Conservation (phyloP, 495 filamentous ascomycete species). For the Neurospora sp. region DNA sequence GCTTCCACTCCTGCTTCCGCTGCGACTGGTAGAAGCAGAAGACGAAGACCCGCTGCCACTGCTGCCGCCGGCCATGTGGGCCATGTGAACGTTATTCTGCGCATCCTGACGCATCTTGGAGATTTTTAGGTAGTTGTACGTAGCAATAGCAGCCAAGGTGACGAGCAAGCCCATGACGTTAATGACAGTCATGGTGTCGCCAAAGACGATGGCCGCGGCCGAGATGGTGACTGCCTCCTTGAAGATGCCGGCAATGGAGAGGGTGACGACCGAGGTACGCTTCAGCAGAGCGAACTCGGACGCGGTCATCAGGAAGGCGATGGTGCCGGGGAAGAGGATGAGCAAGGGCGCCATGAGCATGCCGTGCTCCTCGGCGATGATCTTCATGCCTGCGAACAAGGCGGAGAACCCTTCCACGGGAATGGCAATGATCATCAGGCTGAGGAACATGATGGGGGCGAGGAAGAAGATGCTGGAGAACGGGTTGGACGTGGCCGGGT, state of each 20-base stretch:
- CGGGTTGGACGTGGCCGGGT: slow-evolving; percentile 92
- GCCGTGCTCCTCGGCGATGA: slow-evolving; percentile 60
- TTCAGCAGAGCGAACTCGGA: slow-evolving; percentile 93
- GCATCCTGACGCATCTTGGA: slow-evolving; percentile 74
- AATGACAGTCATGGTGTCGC: slow-evolving; percentile 79
- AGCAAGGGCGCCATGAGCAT: slow-evolving; percentile 42
- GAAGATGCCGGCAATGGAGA: slow-evolving; percentile 96
- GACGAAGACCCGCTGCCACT: slow-evolving; percentile 2
- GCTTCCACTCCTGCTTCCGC: slow-evolving; percentile 1
- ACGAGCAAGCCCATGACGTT: slow-evolving; percentile 83
- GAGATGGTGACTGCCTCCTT: slow-evolving; percentile 97
- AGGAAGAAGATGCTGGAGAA: slow-evolving; percentile 97
- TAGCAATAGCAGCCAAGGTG: slow-evolving; percentile 74
- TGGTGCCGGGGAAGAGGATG: slow-evolving; percentile 77
- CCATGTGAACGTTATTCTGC: slow-evolving; percentile 30
- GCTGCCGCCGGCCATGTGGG: slow-evolving; percentile 8
- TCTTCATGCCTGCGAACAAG: slow-evolving; percentile 51
- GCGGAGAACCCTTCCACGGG: slow-evolving; percentile 70
- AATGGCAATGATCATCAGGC: slow-evolving; percentile 68
- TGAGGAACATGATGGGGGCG: slow-evolving; percentile 89
- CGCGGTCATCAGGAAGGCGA: slow-evolving; percentile 94
- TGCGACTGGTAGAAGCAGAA: not conserved
- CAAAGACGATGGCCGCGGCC: slow-evolving; percentile 78
- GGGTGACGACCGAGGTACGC: slow-evolving; percentile 89
- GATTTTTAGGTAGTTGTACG: slow-evolving; percentile 95